Evolutionary conservation across 495 filamentous ascomycete species (phyloP).

Genomic region (Xeromyces bisporus): DNA sequence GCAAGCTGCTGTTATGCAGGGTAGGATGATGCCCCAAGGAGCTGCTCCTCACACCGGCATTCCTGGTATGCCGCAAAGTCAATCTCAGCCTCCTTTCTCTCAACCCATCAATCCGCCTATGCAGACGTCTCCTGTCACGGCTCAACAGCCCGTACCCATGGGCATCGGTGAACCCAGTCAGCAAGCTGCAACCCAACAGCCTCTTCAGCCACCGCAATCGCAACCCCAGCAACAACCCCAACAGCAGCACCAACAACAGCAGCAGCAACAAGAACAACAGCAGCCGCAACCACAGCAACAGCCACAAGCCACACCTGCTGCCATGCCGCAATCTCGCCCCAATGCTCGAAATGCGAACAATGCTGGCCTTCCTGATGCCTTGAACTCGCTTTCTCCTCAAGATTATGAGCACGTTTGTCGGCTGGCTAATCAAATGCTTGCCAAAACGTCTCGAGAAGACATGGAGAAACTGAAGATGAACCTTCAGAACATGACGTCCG

Average conservation of each 20-base stretch:
- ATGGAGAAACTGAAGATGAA: conserved; percentile 28
- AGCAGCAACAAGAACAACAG: conserved; percentile 13
- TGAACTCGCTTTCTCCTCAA: conserved; percentile 19
- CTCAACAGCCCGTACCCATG: conserved; percentile 27
- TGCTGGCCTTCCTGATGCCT: conserved; percentile 17
- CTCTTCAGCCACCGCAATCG: conserved; percentile 13
- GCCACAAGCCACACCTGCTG: conserved; percentile 6
- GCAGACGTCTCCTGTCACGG: conserved; percentile 34
- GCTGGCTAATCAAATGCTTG: conserved; percentile 24
- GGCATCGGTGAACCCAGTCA: conserved; percentile 28
- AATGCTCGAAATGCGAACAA: conserved; percentile 18
- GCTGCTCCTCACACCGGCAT: conserved; percentile 8
- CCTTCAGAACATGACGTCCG: conserved; percentile 24
- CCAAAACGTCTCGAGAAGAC: conserved; percentile 25
- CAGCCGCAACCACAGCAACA: conserved; percentile 13
- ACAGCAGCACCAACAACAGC: conserved; percentile 13
- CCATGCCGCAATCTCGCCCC: background rate
- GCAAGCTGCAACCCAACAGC: conserved; percentile 22
- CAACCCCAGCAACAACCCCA: too few species aligned
- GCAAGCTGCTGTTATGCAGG: conserved; percentile 28
- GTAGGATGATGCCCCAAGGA: conserved; percentile 28
- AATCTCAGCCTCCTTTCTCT: conserved; percentile 25
- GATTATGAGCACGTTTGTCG: conserved; percentile 28
- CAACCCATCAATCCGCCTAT: conserved; percentile 36
- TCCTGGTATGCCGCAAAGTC: conserved; percentile 22